Base-by-base conservation (phyloP, 2,329 filamentous ascomycete genomes). In the Sporothrix mexicana region DNA sequence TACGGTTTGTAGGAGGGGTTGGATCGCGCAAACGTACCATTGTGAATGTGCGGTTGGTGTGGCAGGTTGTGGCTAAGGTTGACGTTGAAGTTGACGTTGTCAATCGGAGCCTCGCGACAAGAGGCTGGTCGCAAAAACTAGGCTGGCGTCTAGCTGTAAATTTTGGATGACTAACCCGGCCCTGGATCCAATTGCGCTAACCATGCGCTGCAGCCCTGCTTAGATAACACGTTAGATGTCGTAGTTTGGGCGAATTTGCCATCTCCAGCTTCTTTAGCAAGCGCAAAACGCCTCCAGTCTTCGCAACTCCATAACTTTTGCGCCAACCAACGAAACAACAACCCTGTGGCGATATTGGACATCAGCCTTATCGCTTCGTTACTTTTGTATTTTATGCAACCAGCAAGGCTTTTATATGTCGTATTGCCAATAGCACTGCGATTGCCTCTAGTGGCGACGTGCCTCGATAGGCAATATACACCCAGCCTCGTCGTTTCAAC, bases 101-200 rank as follows among this genome's bases (percentile, higher is more conserved):
- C 7, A n/a, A 25, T 47, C 45, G 45, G 51, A 55, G 51, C 47
- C 15, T 51, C 47, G 47, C 17, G 25, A 53, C 5, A 20, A 8
- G 61, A 72, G 43, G 61, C 15, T 43, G 23, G 53, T 25, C 45
- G 57, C 45, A 53, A 71, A 71, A 71, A n/a, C 17, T 53, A 62
- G 70, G 49, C 59, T 67, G 47, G 45, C 15, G 23, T 64, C 30
- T 13, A 45, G 15, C 43, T 10, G 67, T 23, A 12, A 59, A 55
- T 7, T 41, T 43, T 53, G 20, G 47, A 72, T 72, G 71, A 72
- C 64, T 72, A 72, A 72, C 47, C 1, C 10, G 2, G 3, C 6
- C 9, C n/a, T 23, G 10, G n/a, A 43, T 2, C 41, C 36, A 25
- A 17, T 12, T 66, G 41, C 41, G 17, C 61, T 25, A 66, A 66